phyloP scores from a whole-genome alignment of 2,329 filamentous ascomycete genomes.

The Celoporthe dispersa region DNA sequence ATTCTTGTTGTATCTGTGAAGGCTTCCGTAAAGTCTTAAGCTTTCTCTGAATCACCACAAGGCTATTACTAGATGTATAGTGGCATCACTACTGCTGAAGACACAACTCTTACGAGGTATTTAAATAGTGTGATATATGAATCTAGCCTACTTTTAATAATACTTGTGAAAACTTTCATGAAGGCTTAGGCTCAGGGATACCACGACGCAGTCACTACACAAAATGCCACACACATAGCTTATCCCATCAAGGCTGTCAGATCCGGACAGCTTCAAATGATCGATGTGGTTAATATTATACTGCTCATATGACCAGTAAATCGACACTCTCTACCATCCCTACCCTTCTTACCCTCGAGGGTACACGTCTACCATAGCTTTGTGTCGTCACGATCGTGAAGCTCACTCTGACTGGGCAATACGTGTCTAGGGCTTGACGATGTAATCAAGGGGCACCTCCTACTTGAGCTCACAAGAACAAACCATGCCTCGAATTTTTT shows the following conservation, averaged over 20 bases:
- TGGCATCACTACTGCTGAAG: no score
- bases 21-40: no score
- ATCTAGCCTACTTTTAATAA: no score
- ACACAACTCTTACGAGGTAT: no score
- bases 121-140: no score
- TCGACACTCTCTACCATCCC: neutral
- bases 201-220: neutral
- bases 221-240: neutral
- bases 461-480: neutral
- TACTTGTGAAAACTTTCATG: no score
- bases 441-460: neutral
- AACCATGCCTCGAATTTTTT: neutral
- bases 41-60: no score
- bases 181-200: neutral
- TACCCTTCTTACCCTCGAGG: neutral
- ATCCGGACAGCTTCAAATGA: neutral
- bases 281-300: neutral
- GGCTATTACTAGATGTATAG: no score
- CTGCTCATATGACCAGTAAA: neutral
- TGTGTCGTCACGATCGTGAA: neutral
- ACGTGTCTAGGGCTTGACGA: neutral
- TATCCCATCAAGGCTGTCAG: neutral
- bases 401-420: neutral
- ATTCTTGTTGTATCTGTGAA: no score
- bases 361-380: neutral